These are phyloP conservation scores for Apophysomyces trapeziformis DNA, from an alignment of 371 early-diverging fungal species.

Conservation along the genomic window DNA sequence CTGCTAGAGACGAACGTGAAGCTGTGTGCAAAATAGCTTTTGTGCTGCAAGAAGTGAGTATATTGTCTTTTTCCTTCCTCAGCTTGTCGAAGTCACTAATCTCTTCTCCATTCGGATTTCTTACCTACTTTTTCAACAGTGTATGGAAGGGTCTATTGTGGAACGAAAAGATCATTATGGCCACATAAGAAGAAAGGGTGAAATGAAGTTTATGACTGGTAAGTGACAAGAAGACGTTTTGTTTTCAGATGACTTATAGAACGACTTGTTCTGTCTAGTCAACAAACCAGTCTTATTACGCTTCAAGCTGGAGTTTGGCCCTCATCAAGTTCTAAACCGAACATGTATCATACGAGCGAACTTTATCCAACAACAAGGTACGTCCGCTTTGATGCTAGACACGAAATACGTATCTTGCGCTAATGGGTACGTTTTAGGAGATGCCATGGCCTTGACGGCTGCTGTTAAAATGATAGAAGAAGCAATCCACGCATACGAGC, in stretches of 20 bases:
- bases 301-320: constrained; percentile 43
- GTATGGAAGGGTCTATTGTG: constrained; percentile 42
- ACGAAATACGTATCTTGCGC: too few relatives aligned
- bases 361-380: constrained; percentile 56
- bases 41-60: constrained; percentile 47
- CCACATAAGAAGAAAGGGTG: constrained; percentile 44
- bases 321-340: constrained; percentile 21
- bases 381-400: neutral
- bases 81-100: neutral
- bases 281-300: constrained; percentile 35
- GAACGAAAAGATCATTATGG: constrained; percentile 46
- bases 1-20: constrained; percentile 48
- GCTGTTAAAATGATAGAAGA: constrained; percentile 46
- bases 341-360: constrained; percentile 34
- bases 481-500: constrained; percentile 43
- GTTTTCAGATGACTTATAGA: neutral
- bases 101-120: neutral
- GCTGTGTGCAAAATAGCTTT: constrained; percentile 50
- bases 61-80: neutral
- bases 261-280: constrained; percentile 19
- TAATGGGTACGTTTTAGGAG: constrained; percentile 25
- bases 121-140: constrained; percentile 19
- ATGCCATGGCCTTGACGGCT: constrained; percentile 45
- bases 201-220: constrained; percentile 36
- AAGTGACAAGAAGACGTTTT: neutral